Evolutionary conservation across 768 basidiomycete species (phyloP).

Genomic region (Cyathus striatus): DNA sequence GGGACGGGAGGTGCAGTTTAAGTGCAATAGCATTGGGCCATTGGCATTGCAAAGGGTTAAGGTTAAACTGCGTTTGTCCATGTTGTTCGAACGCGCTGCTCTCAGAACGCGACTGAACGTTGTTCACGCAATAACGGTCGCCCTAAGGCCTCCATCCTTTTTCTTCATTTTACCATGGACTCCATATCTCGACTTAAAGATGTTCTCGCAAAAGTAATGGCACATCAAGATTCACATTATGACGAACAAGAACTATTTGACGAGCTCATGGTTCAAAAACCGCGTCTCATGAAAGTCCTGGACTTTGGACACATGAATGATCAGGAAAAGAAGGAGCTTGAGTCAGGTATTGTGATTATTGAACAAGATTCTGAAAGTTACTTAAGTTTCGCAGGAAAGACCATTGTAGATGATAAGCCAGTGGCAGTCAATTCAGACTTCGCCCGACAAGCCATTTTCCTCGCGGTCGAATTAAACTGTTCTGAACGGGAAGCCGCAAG

Average conservation of each 20-base stretch:
- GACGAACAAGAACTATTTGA: constrained; percentile 75
- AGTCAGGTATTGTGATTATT: constrained; percentile 47
- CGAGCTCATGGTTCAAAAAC: constrained; percentile 62
- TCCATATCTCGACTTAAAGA: constrained; percentile 54
- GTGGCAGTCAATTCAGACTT: constrained; percentile 77
- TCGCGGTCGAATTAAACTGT: constrained; percentile 74
- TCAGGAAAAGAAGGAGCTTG: constrained; percentile 68
- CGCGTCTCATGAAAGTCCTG: constrained; percentile 57
- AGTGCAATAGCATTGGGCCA: no score
- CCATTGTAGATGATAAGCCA: constrained; percentile 56
- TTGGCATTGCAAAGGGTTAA: no score
- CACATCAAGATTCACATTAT: constrained; percentile 36
- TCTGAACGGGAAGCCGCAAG: constrained; percentile 79
- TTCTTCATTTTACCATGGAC: no score
- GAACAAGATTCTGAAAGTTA: no score
- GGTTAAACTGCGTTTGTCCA: no score
- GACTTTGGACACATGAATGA: constrained; percentile 57
- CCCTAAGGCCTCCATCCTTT: no score
- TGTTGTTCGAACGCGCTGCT: no score
- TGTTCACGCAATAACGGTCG: no score
- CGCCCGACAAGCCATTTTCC: constrained; percentile 68
- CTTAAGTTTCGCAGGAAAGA: constrained; percentile 62
- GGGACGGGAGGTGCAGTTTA: no score
- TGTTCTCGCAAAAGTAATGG: constrained; percentile 42
- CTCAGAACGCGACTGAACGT: no score